Conservation (phyloP, 177 flowering plant genomes). For the Telopea speciosissima region DNA sequence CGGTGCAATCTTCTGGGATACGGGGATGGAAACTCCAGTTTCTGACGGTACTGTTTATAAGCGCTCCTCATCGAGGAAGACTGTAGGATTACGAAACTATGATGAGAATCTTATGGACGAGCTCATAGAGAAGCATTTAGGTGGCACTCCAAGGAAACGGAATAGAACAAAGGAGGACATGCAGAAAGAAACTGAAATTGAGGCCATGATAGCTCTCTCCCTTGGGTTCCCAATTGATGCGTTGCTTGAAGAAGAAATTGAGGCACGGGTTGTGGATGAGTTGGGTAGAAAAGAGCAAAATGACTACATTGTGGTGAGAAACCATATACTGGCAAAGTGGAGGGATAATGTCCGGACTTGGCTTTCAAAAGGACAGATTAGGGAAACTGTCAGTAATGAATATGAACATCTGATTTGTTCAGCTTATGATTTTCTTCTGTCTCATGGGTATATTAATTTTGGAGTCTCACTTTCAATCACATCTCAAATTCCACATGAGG, state of each 20-base stretch:
- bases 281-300: conserved; percentile 85
- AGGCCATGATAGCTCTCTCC: conserved; percentile 89
- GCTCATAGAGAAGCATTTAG: conserved; percentile 62
- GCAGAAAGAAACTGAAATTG: conserved; percentile 86
- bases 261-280: conserved; percentile 65
- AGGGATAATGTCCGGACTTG: conserved; percentile 67
- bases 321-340: conserved; percentile 87
- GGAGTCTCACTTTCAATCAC: conserved; percentile 60
- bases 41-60: conserved; percentile 30
- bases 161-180: conserved; percentile 47
- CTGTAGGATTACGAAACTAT: conserved; percentile 34
- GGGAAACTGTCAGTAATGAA: conserved; percentile 76
- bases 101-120: conserved; percentile 80
- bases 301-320: conserved; percentile 90
- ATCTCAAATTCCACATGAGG: conserved; percentile 44
- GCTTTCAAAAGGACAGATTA: conserved; percentile 63
- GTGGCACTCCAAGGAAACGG: conserved; percentile 45
- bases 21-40: conserved; percentile 26
- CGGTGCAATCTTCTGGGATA: not conserved
- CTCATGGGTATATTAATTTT: conserved; percentile 83
- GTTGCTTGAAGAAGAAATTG: conserved; percentile 71
- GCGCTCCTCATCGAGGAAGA: conserved; percentile 56
- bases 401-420: conserved; percentile 58
- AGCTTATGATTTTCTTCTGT: conserved; percentile 77
- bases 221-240: conserved; percentile 89